Conservation (phyloP, 257 asterid genomes). For the Solanum chilense region DNA sequence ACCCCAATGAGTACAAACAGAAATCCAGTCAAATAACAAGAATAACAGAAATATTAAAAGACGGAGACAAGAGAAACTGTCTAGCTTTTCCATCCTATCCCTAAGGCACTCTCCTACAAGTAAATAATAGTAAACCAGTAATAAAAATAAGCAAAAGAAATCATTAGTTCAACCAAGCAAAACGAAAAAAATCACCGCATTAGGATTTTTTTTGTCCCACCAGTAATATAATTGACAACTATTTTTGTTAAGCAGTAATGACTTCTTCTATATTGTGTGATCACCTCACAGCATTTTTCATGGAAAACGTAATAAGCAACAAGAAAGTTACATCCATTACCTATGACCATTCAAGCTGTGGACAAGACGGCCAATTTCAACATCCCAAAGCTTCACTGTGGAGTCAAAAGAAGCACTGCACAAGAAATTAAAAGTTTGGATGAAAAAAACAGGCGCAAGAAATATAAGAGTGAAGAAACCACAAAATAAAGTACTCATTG, state of each 20-base stretch:
- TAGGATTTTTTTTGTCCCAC: not conserved
- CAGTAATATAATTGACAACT: not conserved
- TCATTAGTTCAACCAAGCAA: not conserved
- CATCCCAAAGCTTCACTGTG: conserved; percentile 89
- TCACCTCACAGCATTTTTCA: not conserved
- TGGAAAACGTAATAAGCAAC: not conserved
- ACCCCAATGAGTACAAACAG: not conserved
- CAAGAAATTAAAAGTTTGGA: not conserved
- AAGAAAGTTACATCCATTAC: conserved; percentile 15
- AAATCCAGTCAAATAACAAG: not conserved
- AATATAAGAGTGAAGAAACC: not conserved
- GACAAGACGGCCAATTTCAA: conserved; percentile 53
- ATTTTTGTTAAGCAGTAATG: not conserved
- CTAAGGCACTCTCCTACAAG: not conserved
- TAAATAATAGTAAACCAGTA: not conserved
- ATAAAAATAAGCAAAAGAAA: not conserved
- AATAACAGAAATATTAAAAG: not conserved
- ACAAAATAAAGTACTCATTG: not conserved
- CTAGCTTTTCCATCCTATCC: not conserved
- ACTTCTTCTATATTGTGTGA: not conserved
- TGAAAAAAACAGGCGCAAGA: not conserved
- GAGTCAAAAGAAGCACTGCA: conserved; percentile 96
- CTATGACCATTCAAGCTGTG: conserved; percentile 88
- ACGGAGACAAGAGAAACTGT: not conserved
- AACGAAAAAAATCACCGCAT: not conserved